Evolutionary conservation across 1,139 yeast genomes (phyloP).

Genomic region (Debaryomycetaceae sp.): DNA sequence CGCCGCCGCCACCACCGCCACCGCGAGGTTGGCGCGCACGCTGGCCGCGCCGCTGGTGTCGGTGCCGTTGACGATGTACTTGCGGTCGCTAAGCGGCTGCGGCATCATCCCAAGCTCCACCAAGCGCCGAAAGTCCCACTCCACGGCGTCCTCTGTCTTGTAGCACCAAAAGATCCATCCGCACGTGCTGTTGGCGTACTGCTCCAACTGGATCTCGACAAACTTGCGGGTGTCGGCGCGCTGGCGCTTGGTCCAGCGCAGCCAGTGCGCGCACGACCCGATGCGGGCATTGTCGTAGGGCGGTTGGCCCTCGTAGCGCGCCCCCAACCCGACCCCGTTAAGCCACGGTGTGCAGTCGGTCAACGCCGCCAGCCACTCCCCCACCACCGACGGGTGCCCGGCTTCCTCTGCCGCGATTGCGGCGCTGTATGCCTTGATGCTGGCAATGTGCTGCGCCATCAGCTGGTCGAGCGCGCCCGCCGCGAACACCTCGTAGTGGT

Average conservation of each 20-base stretch:
- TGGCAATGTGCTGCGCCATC: conserved; percentile 34
- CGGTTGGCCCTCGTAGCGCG: conserved; percentile 49
- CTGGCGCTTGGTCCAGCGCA: conserved; percentile 30
- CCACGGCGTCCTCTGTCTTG: conserved; percentile 58
- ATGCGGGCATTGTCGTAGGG: conserved; percentile 36
- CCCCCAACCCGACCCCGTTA: conserved; percentile 57
- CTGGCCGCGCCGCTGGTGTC: no score
- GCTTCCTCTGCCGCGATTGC: conserved; percentile 29
- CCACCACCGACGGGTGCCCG: conserved; percentile 49
- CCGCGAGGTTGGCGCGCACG: no score
- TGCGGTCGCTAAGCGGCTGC: conserved; percentile 48
- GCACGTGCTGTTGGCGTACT: conserved; percentile 24
- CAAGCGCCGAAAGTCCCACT: conserved; percentile 59
- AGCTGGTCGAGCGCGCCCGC: conserved; percentile 33
- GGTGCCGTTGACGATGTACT: conserved; percentile 36
- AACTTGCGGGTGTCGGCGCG: conserved; percentile 47
- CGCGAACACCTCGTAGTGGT: conserved; percentile 59
- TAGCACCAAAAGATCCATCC: conserved; percentile 74
- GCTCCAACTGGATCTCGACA: conserved; percentile 32
- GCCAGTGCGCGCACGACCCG: conserved; percentile 31
- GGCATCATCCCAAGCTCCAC: conserved; percentile 52
- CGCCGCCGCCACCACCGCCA: no score
- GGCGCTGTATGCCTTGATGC: conserved; percentile 32
- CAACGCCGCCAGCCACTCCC: conserved; percentile 63
- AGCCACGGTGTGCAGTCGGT: conserved; percentile 67